Evolutionary conservation across 1,139 yeast genomes (phyloP).

Genomic region (Suhomyces ambrosiae): DNA sequence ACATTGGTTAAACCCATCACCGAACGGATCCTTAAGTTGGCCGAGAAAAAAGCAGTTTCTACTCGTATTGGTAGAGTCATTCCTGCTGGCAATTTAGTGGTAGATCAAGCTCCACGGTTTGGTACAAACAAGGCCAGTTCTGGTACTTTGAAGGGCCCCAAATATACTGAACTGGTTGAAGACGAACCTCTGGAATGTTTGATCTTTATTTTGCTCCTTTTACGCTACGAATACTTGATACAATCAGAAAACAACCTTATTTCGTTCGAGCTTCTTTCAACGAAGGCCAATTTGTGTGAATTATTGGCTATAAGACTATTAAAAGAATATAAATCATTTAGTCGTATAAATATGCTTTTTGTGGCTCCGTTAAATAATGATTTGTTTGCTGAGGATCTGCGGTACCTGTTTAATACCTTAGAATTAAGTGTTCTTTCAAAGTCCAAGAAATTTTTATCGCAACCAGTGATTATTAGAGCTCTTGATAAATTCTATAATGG

Average conservation of each 20-base stretch:
- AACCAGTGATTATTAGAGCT: slow-evolving; percentile 55
- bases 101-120: slow-evolving; percentile 23
- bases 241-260: slow-evolving; percentile 54
- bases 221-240: slow-evolving; percentile 48
- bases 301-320: slow-evolving; percentile 54
- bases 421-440: slow-evolving; percentile 58
- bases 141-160: background rate
- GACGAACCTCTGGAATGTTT: slow-evolving; percentile 22
- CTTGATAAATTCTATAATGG: slow-evolving; percentile 60
- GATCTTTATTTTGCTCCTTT: slow-evolving; percentile 37
- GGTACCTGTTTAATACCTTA: slow-evolving; percentile 44
- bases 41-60: slow-evolving; percentile 20
- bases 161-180: slow-evolving; percentile 14
- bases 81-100: slow-evolving; percentile 9
- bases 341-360: slow-evolving; percentile 46
- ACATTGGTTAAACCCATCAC: slow-evolving; percentile 55
- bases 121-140: slow-evolving; percentile 18
- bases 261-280: slow-evolving; percentile 48
- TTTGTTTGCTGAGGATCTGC: slow-evolving; percentile 15
- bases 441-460: slow-evolving; percentile 57
- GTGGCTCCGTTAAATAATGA: slow-evolving; percentile 42
- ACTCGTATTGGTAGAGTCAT: slow-evolving; percentile 13
- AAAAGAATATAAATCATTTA: slow-evolving; percentile 50
- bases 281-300: slow-evolving; percentile 60
- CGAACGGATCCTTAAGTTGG: slow-evolving; percentile 29